Percentiles rank a stretch among this genome's conserved stretches.
phyloP scores from a whole-genome alignment of 176 grass and related monocot genomes.

The sorghum (Sorghum bicolor) region Sorghum_bicolor_NCBIv3 NC_012871.2:73801001-73801500 shows the following conservation, averaged over 20 bases:
- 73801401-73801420: neutral
- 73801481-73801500: no score
- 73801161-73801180: conserved; percentile 58
- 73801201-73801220: neutral
- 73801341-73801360: conserved; percentile 43
- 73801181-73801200: conserved; percentile 41
- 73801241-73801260: neutral
- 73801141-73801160: conserved; percentile 74
- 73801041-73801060: neutral
- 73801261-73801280: neutral
- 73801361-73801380: conserved; percentile 6
- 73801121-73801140: conserved; percentile 48
- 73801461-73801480: no score
- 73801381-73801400: neutral
- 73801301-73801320: conserved; percentile 18
- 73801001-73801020: neutral
- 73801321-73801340: conserved; percentile 3
- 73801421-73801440: no score
- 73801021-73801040: no score
- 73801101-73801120: neutral
- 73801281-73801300: conserved; percentile 3
- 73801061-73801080: no score
- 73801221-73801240: neutral
- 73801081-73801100: neutral
- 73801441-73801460: no score